Evolutionary conservation across 257 asterid genomes (phyloP).

Genomic region (Scutellaria baicalensis): DNA sequence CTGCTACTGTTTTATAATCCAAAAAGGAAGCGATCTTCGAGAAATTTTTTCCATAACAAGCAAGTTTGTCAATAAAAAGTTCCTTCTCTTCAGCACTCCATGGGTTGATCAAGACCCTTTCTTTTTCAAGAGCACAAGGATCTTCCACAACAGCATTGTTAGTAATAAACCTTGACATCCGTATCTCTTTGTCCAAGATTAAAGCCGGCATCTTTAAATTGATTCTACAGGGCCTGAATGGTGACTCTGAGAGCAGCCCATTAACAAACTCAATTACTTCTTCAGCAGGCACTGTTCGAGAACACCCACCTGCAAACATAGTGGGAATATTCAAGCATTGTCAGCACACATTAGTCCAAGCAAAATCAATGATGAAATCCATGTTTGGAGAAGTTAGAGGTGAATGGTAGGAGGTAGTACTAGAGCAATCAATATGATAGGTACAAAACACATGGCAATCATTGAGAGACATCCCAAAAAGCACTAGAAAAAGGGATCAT

Average conservation of each 20-base stretch:
- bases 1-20: conserved; percentile 72
- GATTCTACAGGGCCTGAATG: conserved; percentile 51
- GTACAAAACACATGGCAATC: neutral
- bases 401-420: neutral
- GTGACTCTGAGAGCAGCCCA: conserved; percentile 52
- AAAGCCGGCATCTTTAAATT: conserved; percentile 79
- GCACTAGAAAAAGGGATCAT: neutral
- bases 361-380: neutral
- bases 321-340: neutral
- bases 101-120: conserved; percentile 58
- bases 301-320: conserved; percentile 59
- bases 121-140: conserved; percentile 74
- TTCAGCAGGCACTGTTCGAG: conserved; percentile 41
- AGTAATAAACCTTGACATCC: conserved; percentile 56
- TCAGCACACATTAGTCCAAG: conserved; percentile 6
- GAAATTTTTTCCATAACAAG: conserved; percentile 74
- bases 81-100: conserved; percentile 79
- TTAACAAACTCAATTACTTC: conserved; percentile 46
- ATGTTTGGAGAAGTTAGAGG: neutral
- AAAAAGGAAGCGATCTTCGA: conserved; percentile 71
- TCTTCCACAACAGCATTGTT: conserved; percentile 83
- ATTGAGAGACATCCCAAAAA: neutral
- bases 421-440: neutral
- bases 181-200: conserved; percentile 57
- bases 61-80: conserved; percentile 71